Evolutionary conservation across 805 yeast genomes (phyloP), one percentile per base, ranked within the genome.

Genomic region (Candida ficus): DNA sequence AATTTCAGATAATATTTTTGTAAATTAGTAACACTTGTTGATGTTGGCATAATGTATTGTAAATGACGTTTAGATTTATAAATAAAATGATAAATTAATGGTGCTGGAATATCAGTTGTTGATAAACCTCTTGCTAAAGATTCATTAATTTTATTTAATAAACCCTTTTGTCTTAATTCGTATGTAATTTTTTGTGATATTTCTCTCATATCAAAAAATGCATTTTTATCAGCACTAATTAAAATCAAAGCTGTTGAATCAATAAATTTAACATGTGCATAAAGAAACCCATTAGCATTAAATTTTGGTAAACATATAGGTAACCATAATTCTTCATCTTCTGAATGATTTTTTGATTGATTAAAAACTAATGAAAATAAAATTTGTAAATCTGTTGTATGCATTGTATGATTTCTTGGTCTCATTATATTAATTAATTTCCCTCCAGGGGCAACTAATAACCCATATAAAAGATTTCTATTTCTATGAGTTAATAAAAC

Each of bases 301-400:
- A 91, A 91, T 50, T 84, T 78, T 1, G 98, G 96, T 58, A 91
- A 70, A 60, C 99, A 91, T 1, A 91, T 70, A 0, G 99, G 99
- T 11, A 86, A 75, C 98, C 98, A 93, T 43, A 88, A 76, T 54
- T 90, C 96, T 49, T 84, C 84, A 42, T 68, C 65, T 14, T 58
- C 60, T 9, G 61, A 34, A 23, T 49, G 43, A 14, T 48, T 49
- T 22, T 61, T 53, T 9, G 62, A 58, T 56, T 49, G 73, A 46
- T 52, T 76, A 52, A 76, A 76, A 2, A 91, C 75, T 63, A 88
- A 75, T 14, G 83, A 75, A 45, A 88, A 78, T 20, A 93, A 61
- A 7, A 86, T 66, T 37, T 83, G 85, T 14, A 93, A 64, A 60
- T 91, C 99, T 8, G 84, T 77, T 3, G 95, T 89, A 48, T 83